Percentiles rank a stretch among this genome's conserved stretches.
Conservation (phyloP, 1,284 basidiomycete species). For the Ganoderma leucocontextum region DNA sequence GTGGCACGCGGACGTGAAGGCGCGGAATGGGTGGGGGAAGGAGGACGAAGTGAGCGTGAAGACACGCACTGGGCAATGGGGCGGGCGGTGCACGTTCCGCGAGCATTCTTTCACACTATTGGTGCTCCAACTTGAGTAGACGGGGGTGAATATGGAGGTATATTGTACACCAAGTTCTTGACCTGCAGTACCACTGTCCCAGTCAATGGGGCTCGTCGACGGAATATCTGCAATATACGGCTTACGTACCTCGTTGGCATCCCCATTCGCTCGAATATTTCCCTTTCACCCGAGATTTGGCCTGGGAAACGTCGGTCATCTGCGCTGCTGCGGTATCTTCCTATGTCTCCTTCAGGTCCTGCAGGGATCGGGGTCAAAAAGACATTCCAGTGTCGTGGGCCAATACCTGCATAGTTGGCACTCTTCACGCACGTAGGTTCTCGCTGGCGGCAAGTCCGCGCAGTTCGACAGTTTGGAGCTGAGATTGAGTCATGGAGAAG, state of each 20-base stretch:
- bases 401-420: background rate
- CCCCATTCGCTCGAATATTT: background rate
- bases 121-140: slow-evolving; percentile 22
- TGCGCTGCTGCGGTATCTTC: background rate
- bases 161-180: background rate
- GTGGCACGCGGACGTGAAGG: slow-evolving; percentile 52
- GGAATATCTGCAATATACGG: background rate
- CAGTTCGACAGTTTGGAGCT: background rate
- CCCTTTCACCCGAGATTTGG: background rate
- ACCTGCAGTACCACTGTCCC: background rate
- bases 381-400: background rate
- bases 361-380: background rate
- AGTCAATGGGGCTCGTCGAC: background rate
- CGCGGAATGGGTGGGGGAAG: slow-evolving; percentile 51
- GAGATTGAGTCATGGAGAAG: background rate
- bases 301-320: too few relatives aligned
- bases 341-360: background rate
- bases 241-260: background rate
- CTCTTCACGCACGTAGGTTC: background rate
- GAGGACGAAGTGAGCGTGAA: slow-evolving; percentile 51
- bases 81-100: slow-evolving; percentile 49
- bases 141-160: background rate
- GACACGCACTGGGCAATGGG: slow-evolving; percentile 45
- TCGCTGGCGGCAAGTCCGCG: background rate
- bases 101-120: slow-evolving; percentile 54